Conservation (phyloP, 768 basidiomycete species). For the Naganishia onofrii region DNA sequence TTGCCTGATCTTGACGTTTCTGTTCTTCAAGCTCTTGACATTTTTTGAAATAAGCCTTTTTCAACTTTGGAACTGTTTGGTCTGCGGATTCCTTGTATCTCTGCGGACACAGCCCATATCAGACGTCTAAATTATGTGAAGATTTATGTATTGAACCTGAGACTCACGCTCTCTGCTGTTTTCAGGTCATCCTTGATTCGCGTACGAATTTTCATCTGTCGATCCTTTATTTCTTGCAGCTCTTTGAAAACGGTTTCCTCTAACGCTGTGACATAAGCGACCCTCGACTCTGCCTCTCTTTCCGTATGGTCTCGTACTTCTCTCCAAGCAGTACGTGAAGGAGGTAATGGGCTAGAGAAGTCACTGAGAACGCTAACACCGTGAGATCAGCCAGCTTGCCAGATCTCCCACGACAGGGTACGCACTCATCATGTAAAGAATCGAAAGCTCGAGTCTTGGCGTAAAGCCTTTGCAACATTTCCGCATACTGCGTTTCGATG, state of each 20-base stretch:
- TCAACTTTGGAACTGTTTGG: conserved; percentile 73
- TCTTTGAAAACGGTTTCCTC: conserved; percentile 70
- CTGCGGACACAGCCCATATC: no score
- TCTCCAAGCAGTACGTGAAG: conserved; percentile 68
- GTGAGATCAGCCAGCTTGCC: neutral
- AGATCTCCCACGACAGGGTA: neutral
- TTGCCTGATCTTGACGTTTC: conserved; percentile 49
- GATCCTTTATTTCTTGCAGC: conserved; percentile 70
- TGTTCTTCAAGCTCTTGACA: conserved; percentile 74
- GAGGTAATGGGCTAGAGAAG: conserved; percentile 58
- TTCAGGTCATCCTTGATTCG: conserved; percentile 88
- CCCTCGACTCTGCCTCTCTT: conserved; percentile 77
- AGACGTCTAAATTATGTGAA: no score
- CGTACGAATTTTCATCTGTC: conserved; percentile 85
- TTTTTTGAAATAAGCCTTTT: conserved; percentile 74
- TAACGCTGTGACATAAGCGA: conserved; percentile 72
- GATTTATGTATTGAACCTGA: no score
- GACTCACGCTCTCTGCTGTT: conserved; percentile 59
- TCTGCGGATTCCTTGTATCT: conserved; percentile 81
- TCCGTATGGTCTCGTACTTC: conserved; percentile 84
- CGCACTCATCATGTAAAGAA: conserved; percentile 63
- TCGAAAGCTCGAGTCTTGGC: conserved; percentile 70
- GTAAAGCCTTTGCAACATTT: conserved; percentile 70
- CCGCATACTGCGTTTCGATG: conserved; percentile 80
- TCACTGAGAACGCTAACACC: conserved; percentile 52